phyloP scores from a whole-genome alignment of 257 asterid species.

The Haberlea rhodopensis region DNA sequence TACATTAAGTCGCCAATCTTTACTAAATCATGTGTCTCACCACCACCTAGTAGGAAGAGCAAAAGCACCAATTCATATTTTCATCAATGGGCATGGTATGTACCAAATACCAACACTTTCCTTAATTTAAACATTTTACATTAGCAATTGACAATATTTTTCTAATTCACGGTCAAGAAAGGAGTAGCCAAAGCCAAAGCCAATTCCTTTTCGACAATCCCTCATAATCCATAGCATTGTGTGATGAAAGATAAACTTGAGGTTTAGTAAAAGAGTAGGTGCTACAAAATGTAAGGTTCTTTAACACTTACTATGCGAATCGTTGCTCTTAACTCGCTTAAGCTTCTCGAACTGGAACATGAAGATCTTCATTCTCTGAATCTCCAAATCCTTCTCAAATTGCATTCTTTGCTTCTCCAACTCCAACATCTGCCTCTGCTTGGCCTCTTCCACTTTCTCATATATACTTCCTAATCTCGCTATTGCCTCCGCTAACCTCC shows the following conservation, averaged over 20 bases:
- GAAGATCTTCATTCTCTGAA: conserved; percentile 74
- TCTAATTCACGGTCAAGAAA: not conserved
- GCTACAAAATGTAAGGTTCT: not conserved
- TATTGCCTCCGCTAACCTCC: conserved; percentile 66
- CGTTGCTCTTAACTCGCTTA: conserved; percentile 46
- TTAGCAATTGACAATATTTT: not conserved
- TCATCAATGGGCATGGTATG: not conserved
- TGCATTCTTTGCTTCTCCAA: conserved; percentile 89
- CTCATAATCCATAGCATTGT: not conserved
- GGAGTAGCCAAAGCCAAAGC: conserved; percentile 3
- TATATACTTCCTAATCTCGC: conserved; percentile 58
- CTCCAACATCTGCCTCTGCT: conserved; percentile 86
- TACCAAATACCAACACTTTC: not conserved
- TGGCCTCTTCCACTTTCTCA: conserved; percentile 76
- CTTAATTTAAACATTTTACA: not conserved
- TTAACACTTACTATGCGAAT: conserved; percentile 44
- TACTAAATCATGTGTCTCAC: not conserved
- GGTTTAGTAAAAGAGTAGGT: not conserved
- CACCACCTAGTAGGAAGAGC: not conserved
- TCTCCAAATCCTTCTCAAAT: conserved; percentile 80
- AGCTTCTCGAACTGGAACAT: conserved; percentile 72
- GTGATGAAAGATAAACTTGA: conserved; percentile 4
- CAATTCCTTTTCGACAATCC: not conserved
- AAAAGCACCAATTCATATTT: not conserved
- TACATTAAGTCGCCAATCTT: not conserved